Percentiles rank a stretch among this genome's conserved stretches.
These are phyloP conservation scores for Solanum lignicaule DNA, from an alignment of 257 asterid species.

Conservation along the genomic window DNA sequence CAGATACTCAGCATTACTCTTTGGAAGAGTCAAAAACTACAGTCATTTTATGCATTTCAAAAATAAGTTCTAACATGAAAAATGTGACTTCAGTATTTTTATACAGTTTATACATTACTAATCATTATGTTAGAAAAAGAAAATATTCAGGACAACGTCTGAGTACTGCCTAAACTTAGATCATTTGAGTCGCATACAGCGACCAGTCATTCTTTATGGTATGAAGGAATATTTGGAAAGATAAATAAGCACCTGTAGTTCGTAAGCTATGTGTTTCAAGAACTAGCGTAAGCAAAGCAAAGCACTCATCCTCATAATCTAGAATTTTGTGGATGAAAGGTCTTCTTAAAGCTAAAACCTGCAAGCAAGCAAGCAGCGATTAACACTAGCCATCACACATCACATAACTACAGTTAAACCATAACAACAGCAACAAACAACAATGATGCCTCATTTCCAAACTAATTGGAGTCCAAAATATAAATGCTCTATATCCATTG, in stretches of 20 bases:
- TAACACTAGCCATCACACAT: not conserved
- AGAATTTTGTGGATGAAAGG: constrained; percentile 82
- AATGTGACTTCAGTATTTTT: not conserved
- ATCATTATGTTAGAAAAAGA: not conserved
- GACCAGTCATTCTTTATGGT: not conserved
- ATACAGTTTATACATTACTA: not conserved
- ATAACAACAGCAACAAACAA: not conserved
- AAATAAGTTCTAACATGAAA: not conserved
- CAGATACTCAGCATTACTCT: not conserved
- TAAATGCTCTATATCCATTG: not conserved
- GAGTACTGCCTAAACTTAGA: not conserved
- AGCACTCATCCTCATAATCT: constrained; percentile 91
- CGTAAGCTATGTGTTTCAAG: constrained; percentile 95
- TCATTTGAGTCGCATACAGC: not conserved
- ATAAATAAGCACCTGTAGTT: constrained; percentile 40
- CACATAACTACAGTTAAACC: not conserved
- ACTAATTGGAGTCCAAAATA: not conserved
- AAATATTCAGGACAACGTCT: not conserved
- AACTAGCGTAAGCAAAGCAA: constrained; percentile 82
- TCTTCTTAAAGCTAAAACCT: constrained; percentile 90
- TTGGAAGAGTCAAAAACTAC: not conserved
- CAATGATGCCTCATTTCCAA: not conserved
- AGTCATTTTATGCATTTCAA: not conserved
- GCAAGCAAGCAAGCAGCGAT: constrained; percentile 4
- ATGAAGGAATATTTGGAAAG: not conserved